Evolutionary conservation across 1,284 basidiomycete genomes (phyloP), one percentile per base, ranked within the genome.

Genomic region (Cutaneotrichosporon sp.): DNA sequence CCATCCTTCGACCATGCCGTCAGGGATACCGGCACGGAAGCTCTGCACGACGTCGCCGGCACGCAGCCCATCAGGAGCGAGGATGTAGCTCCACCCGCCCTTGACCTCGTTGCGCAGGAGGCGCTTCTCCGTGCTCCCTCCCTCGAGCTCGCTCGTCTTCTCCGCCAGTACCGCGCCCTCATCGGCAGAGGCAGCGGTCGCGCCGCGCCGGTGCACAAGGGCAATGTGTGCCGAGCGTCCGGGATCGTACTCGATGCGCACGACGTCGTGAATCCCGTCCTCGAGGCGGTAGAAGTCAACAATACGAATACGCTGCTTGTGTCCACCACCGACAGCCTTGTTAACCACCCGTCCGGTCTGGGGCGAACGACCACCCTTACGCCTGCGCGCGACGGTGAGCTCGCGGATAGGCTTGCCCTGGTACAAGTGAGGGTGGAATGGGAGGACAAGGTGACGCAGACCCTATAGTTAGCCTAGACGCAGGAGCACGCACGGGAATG

Each of bases 241-340:
- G 0, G 96, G 96, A 83, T 99, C 96, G 78, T 97, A 99, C 81
- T 99, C 96, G 72, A 99, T 91, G 51, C 95, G 87, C 16, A 96
- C 85, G 51, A 98, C 94, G 70, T 92, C 89, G 76, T 93, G 91
- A 50, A 89, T 83, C 8, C 96, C 96, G 0, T 86, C 81, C 68
- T 89, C 87, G 56, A 81, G 81, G 58, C 92, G 87, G 82, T 86
- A 84, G 76, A 97, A 99, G 81, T 99, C 97, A 65, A 99, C 83
- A 50, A 89, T 84, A 32, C 97, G 87, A 69, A 97, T 87, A 46
- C 97, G 87, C 63, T 89, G 88, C 69, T 86, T 88, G 82, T 97
- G 94, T 1, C 97, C 97, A 14, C 97, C 96, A 36, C 97, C 96
- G 32, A 90, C 86, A 62, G 88, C 89, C 26, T 93, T 87, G 22